Evolutionary conservation across 257 asterid genomes (phyloP).

Genomic region (Ligustrum vulgare): DNA sequence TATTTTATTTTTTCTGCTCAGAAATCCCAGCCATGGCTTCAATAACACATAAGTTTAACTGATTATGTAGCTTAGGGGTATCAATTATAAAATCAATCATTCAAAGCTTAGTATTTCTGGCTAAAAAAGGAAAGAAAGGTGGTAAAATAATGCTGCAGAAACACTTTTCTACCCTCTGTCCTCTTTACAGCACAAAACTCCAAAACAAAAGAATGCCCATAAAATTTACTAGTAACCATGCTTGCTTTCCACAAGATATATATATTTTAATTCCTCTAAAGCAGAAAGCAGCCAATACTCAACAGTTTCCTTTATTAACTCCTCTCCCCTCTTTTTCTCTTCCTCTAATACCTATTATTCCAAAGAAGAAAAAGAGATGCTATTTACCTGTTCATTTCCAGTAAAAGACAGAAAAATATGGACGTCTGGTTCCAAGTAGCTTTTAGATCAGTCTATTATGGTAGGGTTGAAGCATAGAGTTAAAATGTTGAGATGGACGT

Average conservation of each 20-base stretch:
- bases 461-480: too few relatives aligned
- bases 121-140: conserved; percentile 1
- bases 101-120: conserved; percentile 22
- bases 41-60: conserved; percentile 16
- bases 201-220: conserved; percentile 21
- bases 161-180: conserved; percentile 25
- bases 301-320: conserved; percentile 18
- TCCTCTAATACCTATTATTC: conserved; percentile 19
- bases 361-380: not conserved
- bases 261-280: conserved; percentile 12
- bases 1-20: conserved; percentile 22
- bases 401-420: conserved; percentile 24
- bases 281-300: not conserved
- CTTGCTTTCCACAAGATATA: not conserved
- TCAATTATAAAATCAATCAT: conserved; percentile 22
- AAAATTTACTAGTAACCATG: conserved; percentile 14
- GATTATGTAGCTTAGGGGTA: not conserved
- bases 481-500: too few relatives aligned
- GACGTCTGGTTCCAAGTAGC: too few relatives aligned
- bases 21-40: conserved; percentile 17
- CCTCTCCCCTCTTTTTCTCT: conserved; percentile 16
- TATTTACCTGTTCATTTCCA: conserved; percentile 30
- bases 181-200: conserved; percentile 26
- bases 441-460: too few relatives aligned
- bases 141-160: conserved; percentile 20